These are phyloP conservation scores for Acorus calamus DNA, from an alignment of 106 monocot species.

Conservation along the genomic window DNA sequence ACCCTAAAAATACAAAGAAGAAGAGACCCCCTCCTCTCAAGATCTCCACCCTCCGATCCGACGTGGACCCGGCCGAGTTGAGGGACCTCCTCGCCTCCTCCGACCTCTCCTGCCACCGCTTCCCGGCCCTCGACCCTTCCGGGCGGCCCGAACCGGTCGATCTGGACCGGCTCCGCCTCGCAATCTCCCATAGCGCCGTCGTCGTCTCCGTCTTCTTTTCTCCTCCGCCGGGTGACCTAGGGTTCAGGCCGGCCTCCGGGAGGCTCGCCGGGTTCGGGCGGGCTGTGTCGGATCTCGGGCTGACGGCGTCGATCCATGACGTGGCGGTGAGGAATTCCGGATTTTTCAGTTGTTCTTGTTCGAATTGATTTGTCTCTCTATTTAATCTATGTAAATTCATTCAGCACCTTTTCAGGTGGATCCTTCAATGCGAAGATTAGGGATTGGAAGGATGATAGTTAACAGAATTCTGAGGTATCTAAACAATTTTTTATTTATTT, in stretches of 20 bases:
- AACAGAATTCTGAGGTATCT: slow-evolving; percentile 55
- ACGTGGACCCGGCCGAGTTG: slow-evolving; percentile 45
- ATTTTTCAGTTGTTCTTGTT: not conserved
- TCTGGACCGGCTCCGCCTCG: slow-evolving; percentile 33
- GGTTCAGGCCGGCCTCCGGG: not conserved
- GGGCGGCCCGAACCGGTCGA: slow-evolving; percentile 41
- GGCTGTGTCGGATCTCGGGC: slow-evolving; percentile 67
- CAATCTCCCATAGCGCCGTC: slow-evolving; percentile 56
- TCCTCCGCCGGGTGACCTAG: slow-evolving; percentile 20
- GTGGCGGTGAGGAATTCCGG: slow-evolving; percentile 48
- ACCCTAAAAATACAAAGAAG: too few species aligned
- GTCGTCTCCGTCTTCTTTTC: slow-evolving; percentile 68
- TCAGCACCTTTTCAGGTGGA: slow-evolving; percentile 50
- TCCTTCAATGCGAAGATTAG: slow-evolving; percentile 48
- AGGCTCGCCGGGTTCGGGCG: slow-evolving; percentile 74
- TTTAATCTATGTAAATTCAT: not conserved
- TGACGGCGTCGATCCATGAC: slow-evolving; percentile 91
- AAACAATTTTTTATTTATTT: not conserved
- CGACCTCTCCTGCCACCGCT: slow-evolving; percentile 57
- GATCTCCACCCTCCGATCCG: slow-evolving; percentile 52
- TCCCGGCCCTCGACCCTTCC: slow-evolving; percentile 28
- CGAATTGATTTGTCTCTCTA: not conserved
- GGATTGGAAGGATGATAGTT: slow-evolving; percentile 73
- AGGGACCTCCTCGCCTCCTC: slow-evolving; percentile 45
- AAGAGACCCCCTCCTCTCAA: slow-evolving; percentile 39